phyloP scores from a whole-genome alignment of 148 eudicot species.

The Selenicereus undatus region DNA sequence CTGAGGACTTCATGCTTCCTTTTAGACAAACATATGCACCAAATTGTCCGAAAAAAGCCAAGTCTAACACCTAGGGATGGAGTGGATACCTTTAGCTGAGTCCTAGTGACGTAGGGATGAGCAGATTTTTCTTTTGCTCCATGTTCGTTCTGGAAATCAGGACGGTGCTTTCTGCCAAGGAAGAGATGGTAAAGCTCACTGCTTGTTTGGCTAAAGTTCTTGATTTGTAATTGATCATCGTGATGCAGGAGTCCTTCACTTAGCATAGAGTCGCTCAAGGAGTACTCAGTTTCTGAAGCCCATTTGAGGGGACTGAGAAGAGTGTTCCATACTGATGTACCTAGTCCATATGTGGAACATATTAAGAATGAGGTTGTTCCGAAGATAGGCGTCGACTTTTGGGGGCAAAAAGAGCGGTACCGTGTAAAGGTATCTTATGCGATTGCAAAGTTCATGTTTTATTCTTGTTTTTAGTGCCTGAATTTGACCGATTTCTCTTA shows the following conservation, averaged over 20 bases:
- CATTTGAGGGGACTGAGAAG: constrained; percentile 7
- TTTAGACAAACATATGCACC: background rate
- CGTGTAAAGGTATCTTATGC: constrained; percentile 14
- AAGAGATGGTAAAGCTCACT: background rate
- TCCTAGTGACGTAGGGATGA: background rate
- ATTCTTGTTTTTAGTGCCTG: background rate
- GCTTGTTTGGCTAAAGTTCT: background rate
- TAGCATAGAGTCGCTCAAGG: background rate
- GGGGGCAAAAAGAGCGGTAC: constrained; percentile 13
- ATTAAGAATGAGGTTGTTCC: constrained; percentile 7
- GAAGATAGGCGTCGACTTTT: background rate
- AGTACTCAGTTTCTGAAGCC: constrained; percentile 15
- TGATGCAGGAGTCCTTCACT: constrained; percentile 15
- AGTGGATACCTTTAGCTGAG: background rate
- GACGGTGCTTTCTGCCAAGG: background rate
- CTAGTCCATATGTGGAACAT: constrained; percentile 10
- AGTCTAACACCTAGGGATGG: background rate
- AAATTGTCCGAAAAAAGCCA: background rate
- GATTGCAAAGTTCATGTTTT: background rate
- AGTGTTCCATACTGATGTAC: constrained; percentile 12
- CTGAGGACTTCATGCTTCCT: background rate
- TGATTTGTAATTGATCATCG: background rate
- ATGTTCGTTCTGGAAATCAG: background rate
- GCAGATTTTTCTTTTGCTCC: background rate
- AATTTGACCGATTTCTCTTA: background rate